Evolutionary conservation across 148 eudicot genomes (phyloP).

Genomic region (Arbutus unedo): DNA sequence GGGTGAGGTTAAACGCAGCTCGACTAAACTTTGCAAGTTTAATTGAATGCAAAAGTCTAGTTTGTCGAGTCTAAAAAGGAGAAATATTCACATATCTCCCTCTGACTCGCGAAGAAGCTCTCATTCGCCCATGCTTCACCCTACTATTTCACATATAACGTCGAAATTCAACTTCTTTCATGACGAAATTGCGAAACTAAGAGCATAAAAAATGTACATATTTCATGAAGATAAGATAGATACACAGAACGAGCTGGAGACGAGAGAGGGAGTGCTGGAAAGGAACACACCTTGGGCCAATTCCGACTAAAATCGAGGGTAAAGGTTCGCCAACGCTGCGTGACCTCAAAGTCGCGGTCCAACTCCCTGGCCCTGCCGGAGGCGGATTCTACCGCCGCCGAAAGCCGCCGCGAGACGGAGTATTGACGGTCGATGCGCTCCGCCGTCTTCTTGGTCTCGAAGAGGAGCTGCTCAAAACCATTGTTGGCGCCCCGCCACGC

Average conservation of each 20-base stretch:
- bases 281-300: constrained; percentile 65
- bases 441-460: constrained; percentile 71
- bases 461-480: constrained; percentile 71
- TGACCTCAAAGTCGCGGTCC: constrained; percentile 67
- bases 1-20: too few species aligned
- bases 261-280: neutral
- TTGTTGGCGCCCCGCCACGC: constrained; percentile 78
- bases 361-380: constrained; percentile 59
- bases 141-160: neutral
- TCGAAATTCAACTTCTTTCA: neutral
- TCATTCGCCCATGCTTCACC: neutral
- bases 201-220: neutral
- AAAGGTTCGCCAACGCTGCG: constrained; percentile 63
- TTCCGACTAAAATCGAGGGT: constrained; percentile 64
- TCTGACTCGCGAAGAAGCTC: neutral
- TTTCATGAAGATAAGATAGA: neutral
- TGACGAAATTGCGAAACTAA: neutral
- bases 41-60: neutral
- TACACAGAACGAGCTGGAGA: neutral
- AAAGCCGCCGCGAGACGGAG: constrained; percentile 48
- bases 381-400: constrained; percentile 52
- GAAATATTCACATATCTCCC: neutral
- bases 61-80: neutral
- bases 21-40: neutral
- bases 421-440: constrained; percentile 76